Percentiles rank a stretch among this genome's conserved stretches.
Evolutionary conservation across 177 flowering plant genomes (phyloP).

Genomic region (Vitis hybrid): DNA sequence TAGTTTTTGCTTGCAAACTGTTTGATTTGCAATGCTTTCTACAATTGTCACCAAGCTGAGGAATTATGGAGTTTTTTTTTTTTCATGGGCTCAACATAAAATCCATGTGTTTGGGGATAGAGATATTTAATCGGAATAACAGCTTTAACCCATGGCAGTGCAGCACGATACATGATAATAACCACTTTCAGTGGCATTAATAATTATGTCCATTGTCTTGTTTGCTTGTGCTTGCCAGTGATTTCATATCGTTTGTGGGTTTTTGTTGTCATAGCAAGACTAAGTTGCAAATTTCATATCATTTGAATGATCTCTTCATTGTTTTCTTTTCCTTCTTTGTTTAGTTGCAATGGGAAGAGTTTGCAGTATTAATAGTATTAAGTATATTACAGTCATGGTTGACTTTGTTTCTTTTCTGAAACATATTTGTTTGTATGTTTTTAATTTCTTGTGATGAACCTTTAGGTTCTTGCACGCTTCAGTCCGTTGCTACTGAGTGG

Average conservation of each 20-base stretch:
- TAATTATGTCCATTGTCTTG: neutral
- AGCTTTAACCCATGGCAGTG: no score
- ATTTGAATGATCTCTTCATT: no score
- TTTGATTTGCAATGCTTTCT: no score
- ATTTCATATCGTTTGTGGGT: neutral
- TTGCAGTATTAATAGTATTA: neutral
- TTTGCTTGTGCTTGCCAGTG: constrained; percentile 1
- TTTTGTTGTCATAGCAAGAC: neutral
- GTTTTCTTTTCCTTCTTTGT: neutral
- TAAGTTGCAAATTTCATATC: neutral
- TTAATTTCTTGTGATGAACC: constrained; percentile 11
- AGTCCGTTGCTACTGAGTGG: constrained; percentile 72
- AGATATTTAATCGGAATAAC: no score
- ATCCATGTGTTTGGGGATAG: no score
- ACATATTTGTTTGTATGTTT: neutral
- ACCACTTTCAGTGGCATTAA: no score
- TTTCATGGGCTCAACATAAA: no score
- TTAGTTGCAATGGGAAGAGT: neutral
- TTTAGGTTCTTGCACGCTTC: constrained; percentile 82
- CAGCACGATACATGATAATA: no score
- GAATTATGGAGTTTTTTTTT: no score
- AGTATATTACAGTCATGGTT: neutral
- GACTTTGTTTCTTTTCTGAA: neutral
- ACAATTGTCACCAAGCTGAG: no score
- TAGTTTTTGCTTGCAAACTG: no score